phyloP scores from a whole-genome alignment of 495 filamentous ascomycete species.

The Neurospora discreta region DNA sequence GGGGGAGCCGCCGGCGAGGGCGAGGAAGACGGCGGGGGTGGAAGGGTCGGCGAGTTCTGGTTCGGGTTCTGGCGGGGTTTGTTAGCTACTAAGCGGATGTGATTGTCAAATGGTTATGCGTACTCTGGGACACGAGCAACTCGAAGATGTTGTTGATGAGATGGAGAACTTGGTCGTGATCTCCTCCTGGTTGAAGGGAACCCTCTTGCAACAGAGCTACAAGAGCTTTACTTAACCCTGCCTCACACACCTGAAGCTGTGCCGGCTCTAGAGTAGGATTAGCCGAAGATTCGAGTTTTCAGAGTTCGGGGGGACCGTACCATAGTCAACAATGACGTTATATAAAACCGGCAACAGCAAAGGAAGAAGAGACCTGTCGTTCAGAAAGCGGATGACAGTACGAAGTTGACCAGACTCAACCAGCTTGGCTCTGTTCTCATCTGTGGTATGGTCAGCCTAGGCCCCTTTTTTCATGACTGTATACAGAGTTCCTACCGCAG shows the following conservation, averaged over 20 bases:
- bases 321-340: conserved; percentile 66
- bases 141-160: conserved; percentile 39
- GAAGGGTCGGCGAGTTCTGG: conserved; percentile 20
- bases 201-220: conserved; percentile 29
- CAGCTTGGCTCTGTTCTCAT: conserved; percentile 61
- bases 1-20: conserved; percentile 13
- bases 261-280: conserved; percentile 33
- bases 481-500: conserved; percentile 40
- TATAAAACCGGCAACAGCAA: conserved; percentile 58
- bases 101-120: not conserved
- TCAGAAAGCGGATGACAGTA: conserved; percentile 43
- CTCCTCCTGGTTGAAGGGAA: conserved; percentile 12
- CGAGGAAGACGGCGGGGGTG: conserved; percentile 25
- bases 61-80: conserved; percentile 23
- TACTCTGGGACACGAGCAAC: conserved; percentile 36
- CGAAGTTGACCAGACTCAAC: conserved; percentile 45
- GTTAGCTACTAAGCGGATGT: not conserved
- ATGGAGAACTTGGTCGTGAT: conserved; percentile 16
- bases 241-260: conserved; percentile 38
- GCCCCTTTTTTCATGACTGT: not conserved
- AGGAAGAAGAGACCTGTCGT: conserved; percentile 36
- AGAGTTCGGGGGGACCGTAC: conserved; percentile 28
- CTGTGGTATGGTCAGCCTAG: conserved; percentile 27
- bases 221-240: conserved; percentile 27
- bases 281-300: not conserved